These are phyloP conservation scores for Hortaea werneckii DNA, from an alignment of 2,329 filamentous ascomycete genomes.

Conservation along the genomic window DNA sequence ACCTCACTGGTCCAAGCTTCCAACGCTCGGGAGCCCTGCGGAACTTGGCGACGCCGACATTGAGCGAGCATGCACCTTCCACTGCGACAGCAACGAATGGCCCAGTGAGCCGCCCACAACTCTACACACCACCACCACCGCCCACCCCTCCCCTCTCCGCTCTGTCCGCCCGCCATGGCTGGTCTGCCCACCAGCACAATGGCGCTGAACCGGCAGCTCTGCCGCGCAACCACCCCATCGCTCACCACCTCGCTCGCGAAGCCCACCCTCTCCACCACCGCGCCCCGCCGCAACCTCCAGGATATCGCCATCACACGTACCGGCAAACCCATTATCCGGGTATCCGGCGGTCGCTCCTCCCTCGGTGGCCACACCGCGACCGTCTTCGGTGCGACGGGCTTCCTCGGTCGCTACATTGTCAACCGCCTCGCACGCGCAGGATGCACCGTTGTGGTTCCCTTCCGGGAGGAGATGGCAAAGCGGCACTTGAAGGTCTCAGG, in stretches of 20 bases:
- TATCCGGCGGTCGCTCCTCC: slow-evolving; percentile 65
- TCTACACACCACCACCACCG: neutral
- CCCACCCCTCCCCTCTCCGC: neutral
- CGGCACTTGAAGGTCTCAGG: slow-evolving; percentile 93
- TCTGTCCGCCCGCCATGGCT: slow-evolving; percentile 20
- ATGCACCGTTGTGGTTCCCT: slow-evolving; percentile 89
- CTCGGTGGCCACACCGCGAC: slow-evolving; percentile 79
- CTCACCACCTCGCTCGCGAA: slow-evolving; percentile 6
- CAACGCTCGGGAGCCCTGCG: too few species aligned
- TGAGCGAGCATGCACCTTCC: too few species aligned
- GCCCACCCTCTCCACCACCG: slow-evolving; percentile 6
- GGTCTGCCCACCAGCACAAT: slow-evolving; percentile 21
- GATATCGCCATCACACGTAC: slow-evolving; percentile 92
- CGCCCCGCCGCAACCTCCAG: slow-evolving; percentile 34
- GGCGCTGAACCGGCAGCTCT: slow-evolving; percentile 25
- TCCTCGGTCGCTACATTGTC: slow-evolving; percentile 93
- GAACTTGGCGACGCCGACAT: too few species aligned
- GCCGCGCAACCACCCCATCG: slow-evolving; percentile 20
- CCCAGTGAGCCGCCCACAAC: neutral
- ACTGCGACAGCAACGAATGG: too few species aligned
- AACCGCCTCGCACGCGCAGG: slow-evolving; percentile 86
- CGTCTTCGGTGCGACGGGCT: slow-evolving; percentile 94
- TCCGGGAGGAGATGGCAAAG: slow-evolving; percentile 95
- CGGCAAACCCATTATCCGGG: slow-evolving; percentile 85
- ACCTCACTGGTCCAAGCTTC: too few species aligned